Conservation (phyloP, 2,329 filamentous ascomycete species). For the Penicillium sp. region DNA sequence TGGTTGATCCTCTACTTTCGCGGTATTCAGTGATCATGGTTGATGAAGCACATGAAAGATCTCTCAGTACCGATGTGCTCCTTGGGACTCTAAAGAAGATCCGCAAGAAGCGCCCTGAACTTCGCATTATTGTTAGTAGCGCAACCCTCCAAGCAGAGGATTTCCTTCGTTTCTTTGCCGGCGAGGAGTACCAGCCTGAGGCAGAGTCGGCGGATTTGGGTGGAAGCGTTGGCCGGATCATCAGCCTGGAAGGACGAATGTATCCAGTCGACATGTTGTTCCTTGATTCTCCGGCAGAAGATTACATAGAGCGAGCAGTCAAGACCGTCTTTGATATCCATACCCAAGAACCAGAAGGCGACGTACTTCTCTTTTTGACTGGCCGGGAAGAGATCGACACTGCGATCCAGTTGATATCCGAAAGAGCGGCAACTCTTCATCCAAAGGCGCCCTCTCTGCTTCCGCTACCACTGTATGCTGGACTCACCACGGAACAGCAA, state of each 20-base stretch:
- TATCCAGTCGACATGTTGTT: slow-evolving; percentile 88
- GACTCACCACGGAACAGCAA: slow-evolving; percentile 83
- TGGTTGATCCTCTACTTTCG: slow-evolving; percentile 86
- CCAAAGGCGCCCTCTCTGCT: slow-evolving; percentile 60
- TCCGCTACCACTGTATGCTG: slow-evolving; percentile 81
- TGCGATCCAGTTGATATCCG: slow-evolving; percentile 73
- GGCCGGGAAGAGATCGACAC: slow-evolving; percentile 90
- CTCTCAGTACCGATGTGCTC: slow-evolving; percentile 85
- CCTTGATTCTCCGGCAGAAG: slow-evolving; percentile 70
- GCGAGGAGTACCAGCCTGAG: slow-evolving; percentile 40
- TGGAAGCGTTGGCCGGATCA: slow-evolving; percentile 59
- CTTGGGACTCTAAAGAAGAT: slow-evolving; percentile 92
- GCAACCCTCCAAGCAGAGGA: slow-evolving; percentile 88
- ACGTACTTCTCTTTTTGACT: slow-evolving; percentile 87
- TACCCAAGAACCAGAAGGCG: slow-evolving; percentile 72
- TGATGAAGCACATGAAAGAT: slow-evolving; percentile 93
- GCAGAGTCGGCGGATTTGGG: slow-evolving; percentile 35
- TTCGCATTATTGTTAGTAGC: slow-evolving; percentile 87
- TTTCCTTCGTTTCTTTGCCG: slow-evolving; percentile 74
- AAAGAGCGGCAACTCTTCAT: slow-evolving; percentile 64
- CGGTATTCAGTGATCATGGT: slow-evolving; percentile 97
- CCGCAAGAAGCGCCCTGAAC: slow-evolving; percentile 69
- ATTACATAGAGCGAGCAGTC: slow-evolving; percentile 82
- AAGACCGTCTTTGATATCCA: slow-evolving; percentile 87
- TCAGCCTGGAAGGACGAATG: slow-evolving; percentile 82